Evolutionary conservation across 768 basidiomycete species (phyloP), one percentile per base, ranked within the genome.

Genomic region (Galerina sulciceps): DNA sequence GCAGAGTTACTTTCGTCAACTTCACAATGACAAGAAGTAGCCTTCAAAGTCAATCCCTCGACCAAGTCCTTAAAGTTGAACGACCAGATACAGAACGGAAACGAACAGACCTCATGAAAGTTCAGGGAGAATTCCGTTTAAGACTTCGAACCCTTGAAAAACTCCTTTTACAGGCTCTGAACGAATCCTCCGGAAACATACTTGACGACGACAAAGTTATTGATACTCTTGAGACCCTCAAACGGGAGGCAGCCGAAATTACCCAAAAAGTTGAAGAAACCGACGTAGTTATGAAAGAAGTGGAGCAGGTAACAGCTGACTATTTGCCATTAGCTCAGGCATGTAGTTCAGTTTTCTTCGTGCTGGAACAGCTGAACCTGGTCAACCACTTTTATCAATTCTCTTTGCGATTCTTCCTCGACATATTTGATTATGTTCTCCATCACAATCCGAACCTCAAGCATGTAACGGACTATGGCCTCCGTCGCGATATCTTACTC

Each of bases 341-440:
- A 4, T 97, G 96, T 82, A 96, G 95, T 71, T 88, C 94, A 1
- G 88, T 98, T 42, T 99, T 93, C 85, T 99, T 99, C 77, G 91
- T 96, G 58, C 79, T 99, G 66, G 96, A 99, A 68, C 95, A 98
- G 68, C 83, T 99, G 49, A 90, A 93, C 70, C 82, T 90, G 53
- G 85, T 98, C 78, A 94, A 96, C 69, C 96, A 97, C 75, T 99
- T 99, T 79, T 99, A 99, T 70, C 94, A 98, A 73, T 99, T 99
- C 81, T 99, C 97, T 1, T 83, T 99, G 45, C 89, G 82, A 26
- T 98, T 96, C 83, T 99, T 99, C 90, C 84, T 99, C 58, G 96
- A 97, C 71, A 96, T 98, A 69, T 99, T 99, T 76, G 94, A 99
- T 76, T 93, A 91, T 66, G 87, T 96, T 57, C 84, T 99, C 8